These are phyloP conservation scores for Heimioporus retisporus DNA, from an alignment of 1,284 basidiomycete species.

Conservation along the genomic window DNA sequence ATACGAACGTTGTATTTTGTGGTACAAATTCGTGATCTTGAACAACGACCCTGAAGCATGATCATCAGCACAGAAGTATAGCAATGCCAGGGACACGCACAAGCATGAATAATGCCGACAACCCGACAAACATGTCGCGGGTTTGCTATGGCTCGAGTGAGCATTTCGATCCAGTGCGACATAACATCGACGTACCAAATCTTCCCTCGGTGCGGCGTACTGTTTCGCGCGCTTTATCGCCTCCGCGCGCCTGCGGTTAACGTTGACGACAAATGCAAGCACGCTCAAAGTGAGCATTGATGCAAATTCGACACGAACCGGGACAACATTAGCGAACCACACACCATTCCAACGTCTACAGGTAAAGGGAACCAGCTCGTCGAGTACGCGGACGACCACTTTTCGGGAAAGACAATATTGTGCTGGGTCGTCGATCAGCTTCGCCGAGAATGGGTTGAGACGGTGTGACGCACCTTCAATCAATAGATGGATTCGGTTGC, in stretches of 20 bases:
- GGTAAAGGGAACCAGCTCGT: conserved; percentile 46
- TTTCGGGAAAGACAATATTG: conserved; percentile 70
- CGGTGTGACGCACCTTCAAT: conserved; percentile 61
- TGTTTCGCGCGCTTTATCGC: conserved; percentile 17
- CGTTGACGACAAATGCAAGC: conserved; percentile 32
- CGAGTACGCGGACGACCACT: conserved; percentile 70
- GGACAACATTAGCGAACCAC: conserved; percentile 32
- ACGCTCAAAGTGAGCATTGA: conserved; percentile 54
- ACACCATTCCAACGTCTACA: conserved; percentile 34
- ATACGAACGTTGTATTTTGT: too few relatives aligned
- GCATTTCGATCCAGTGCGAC: neutral
- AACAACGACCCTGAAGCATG: too few relatives aligned
- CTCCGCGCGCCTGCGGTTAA: conserved; percentile 23
- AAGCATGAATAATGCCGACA: too few relatives aligned
- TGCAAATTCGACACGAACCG: conserved; percentile 46
- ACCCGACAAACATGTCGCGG: conserved; percentile 13
- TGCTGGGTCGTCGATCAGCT: conserved; percentile 48
- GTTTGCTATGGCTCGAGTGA: conserved; percentile 15
- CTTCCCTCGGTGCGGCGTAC: conserved; percentile 7
- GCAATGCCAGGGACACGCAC: too few relatives aligned
- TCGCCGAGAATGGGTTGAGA: too few relatives aligned
- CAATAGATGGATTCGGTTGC: conserved; percentile 83
- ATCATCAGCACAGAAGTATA: too few relatives aligned
- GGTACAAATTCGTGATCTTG: too few relatives aligned
- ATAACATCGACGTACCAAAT: conserved; percentile 24